A percentile compares a stretch with the other conserved stretches of the same genome.
Conservation (phyloP, 129 eudicot genomes). For the Saposhnikovia divaricata region DNA sequence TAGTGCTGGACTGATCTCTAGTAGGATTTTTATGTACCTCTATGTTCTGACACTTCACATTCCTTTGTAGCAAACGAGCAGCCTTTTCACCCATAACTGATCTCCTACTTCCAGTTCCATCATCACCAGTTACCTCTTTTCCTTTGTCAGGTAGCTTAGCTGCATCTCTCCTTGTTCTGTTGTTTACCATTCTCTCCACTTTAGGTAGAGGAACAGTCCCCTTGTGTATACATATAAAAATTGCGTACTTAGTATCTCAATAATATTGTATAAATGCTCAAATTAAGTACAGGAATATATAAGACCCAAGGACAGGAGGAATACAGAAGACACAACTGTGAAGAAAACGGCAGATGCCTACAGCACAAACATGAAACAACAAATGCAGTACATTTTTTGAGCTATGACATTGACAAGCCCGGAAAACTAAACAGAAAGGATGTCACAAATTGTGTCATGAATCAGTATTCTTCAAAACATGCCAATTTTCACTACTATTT, state of each 20-base stretch:
- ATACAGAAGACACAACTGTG: background rate
- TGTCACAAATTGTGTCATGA: background rate
- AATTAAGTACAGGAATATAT: background rate
- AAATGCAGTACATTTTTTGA: background rate
- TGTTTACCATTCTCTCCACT: constrained; percentile 7
- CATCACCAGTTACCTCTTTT: background rate
- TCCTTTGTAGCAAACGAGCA: background rate
- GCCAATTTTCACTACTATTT: background rate
- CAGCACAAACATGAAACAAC: background rate
- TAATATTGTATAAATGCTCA: background rate
- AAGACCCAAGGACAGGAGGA: background rate
- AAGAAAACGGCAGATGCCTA: background rate
- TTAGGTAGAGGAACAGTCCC: constrained; percentile 7
- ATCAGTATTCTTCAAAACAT: background rate
- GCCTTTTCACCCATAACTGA: background rate
- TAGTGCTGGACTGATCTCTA: background rate
- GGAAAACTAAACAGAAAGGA: background rate
- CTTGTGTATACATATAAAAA: background rate
- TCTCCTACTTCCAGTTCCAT: background rate
- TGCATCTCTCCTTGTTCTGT: constrained; percentile 4
- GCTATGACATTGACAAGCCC: background rate
- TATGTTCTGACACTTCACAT: background rate
- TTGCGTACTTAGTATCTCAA: background rate
- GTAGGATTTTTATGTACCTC: constrained; percentile 1
- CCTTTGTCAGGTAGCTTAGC: constrained; percentile 9